These are phyloP conservation scores for Serendipita vermifera DNA, from an alignment of 768 basidiomycete genomes.

Conservation along the genomic window DNA sequence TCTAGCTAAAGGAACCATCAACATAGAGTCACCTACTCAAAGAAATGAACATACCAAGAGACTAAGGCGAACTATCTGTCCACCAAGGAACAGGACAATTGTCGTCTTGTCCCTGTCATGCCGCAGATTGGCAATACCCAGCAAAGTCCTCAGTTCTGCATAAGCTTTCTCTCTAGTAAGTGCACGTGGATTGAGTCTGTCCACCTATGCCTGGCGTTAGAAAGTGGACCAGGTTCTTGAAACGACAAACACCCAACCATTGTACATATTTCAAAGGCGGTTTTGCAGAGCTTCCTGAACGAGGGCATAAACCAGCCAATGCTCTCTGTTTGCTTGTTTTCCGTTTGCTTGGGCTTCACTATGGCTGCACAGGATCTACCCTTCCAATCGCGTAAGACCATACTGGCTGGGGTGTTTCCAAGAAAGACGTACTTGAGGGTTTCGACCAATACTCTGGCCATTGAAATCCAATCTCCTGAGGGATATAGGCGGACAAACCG, in stretches of 20 bases:
- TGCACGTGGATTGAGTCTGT: neutral
- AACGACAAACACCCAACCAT: neutral
- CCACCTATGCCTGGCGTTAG: neutral
- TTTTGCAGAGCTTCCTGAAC: neutral
- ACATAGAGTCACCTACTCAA: neutral
- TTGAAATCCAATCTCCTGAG: neutral
- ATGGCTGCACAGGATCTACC: constrained; percentile 4
- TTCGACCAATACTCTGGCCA: constrained; percentile 1
- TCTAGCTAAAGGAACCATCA: neutral
- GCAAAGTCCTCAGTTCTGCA: neutral
- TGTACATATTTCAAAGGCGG: neutral
- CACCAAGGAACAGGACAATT: neutral
- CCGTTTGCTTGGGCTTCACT: constrained; percentile 3
- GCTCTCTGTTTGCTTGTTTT: constrained; percentile 5
- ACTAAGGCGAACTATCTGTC: neutral
- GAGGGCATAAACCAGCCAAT: constrained; percentile 3
- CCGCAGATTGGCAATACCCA: neutral
- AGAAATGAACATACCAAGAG: neutral
- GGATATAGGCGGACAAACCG: constrained; percentile 3
- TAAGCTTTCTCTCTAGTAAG: neutral
- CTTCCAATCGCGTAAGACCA: neutral
- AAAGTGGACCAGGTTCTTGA: neutral
- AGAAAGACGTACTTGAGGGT: neutral
- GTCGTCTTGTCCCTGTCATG: neutral
- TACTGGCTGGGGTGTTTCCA: neutral